Base-by-base conservation (phyloP, 805 yeast genomes). In the Candida mattraensis region DNA sequence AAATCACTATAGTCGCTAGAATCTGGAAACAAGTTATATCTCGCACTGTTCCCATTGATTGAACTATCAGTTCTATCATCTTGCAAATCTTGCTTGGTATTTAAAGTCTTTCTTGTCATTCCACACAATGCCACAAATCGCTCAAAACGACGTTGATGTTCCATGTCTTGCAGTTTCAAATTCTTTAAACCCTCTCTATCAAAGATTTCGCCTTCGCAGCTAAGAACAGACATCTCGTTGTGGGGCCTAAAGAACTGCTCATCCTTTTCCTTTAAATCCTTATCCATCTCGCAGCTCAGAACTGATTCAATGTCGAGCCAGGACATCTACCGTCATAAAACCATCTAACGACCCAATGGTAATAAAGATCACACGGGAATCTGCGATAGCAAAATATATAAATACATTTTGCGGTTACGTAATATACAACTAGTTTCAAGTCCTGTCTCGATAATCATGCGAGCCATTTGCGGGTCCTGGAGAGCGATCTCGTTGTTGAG, bases 121-220 rank as follows among this genome's bases (percentile, higher is more conserved):
- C 57, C 56, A 33, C 51, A 44, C 12, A 44, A 40, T 4, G 48
- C 39, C 25, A 56, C 28, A 31, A 48, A 54, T 19, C 55, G 30
- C 33, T 51, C 56, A 33, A 53, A 56, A 24, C 58, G 39, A 21
- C 54, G 30, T 24, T 49, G 49, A 39, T 56, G 61, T 16, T 54
- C 57, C 22, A 45, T 44, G 30, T 53, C 58, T 22, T 51, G 54
- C 2, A 46, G 15, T 29, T 36, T 42, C 7, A 39, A 16, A 5
- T 37, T 32, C 7, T 44, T 27, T 9, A 34, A 30, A 16, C 28
- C 43, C 67, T 71, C 28, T 70, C 70, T 2, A 74, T 69, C 37
- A 68, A 63, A 12, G 77, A 71, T 28, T 9, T 39, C 30, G 6
- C 76, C 71, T 37, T 70, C 76, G 2, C 79, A n/a, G n/a, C n/a